phyloP scores from a whole-genome alignment of 208 protist genomes.

The Vickermania spadyakhi region DNA sequence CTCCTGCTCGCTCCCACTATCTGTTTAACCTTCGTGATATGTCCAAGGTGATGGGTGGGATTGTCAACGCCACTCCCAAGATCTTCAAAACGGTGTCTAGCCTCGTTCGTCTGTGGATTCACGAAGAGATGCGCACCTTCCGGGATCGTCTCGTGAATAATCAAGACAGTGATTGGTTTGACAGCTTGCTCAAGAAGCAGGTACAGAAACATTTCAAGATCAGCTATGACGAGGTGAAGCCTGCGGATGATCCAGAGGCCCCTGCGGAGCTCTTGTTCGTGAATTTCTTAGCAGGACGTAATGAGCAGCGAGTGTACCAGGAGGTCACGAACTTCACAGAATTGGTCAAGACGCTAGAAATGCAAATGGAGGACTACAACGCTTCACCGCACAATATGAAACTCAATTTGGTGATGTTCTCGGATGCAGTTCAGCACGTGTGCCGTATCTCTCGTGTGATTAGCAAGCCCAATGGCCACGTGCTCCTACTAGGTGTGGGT shows the following conservation, averaged over 20 bases:
- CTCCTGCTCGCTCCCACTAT: slow-evolving; percentile 97
- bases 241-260: slow-evolving; percentile 1
- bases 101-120: slow-evolving; percentile 91
- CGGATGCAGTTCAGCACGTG: slow-evolving; percentile 96
- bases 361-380: slow-evolving; percentile 94
- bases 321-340: slow-evolving; percentile 79
- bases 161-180: slow-evolving; percentile 90
- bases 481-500: slow-evolving; percentile 96
- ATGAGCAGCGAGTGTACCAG: slow-evolving; percentile 79
- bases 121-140: slow-evolving; percentile 95
- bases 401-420: slow-evolving; percentile 96
- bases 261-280: slow-evolving; percentile 83
- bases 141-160: slow-evolving; percentile 91
- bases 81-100: slow-evolving; percentile 30
- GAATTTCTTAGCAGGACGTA: slow-evolving; percentile 81
- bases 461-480: slow-evolving; percentile 94
- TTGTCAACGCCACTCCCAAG: slow-evolving; percentile 79
- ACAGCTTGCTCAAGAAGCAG: slow-evolving; percentile 68
- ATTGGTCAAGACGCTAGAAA: slow-evolving; percentile 78
- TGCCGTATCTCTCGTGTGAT: slow-evolving; percentile 94
- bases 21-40: slow-evolving; percentile 99
- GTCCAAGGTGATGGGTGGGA: slow-evolving; percentile 95
- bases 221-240: slow-evolving; percentile 55
- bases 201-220: slow-evolving; percentile 80
- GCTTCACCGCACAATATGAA: slow-evolving; percentile 56